phyloP scores from a whole-genome alignment of 2,329 filamentous ascomycete species.

The Grosmannia serpens region DNA sequence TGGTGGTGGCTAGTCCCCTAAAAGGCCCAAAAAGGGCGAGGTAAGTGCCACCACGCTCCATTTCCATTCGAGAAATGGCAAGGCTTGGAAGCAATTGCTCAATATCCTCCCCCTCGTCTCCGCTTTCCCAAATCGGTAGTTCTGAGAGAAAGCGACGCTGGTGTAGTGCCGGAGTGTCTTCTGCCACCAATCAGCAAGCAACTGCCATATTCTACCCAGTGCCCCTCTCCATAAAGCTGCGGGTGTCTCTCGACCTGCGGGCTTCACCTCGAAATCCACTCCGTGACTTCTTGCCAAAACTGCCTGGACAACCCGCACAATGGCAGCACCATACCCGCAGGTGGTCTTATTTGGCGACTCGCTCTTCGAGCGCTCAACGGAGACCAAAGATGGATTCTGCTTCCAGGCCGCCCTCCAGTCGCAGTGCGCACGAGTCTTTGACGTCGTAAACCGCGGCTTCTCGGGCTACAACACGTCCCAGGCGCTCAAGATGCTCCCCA shows the following conservation, averaged over 20 bases:
- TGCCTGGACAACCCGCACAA: not conserved
- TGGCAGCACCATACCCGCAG: slow-evolving; percentile 48
- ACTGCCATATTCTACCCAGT: not conserved
- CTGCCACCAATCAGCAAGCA: not conserved
- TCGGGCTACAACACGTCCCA: slow-evolving; percentile 77
- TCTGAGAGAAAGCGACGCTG: no score
- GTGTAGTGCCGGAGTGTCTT: not conserved
- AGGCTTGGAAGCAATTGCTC: not conserved
- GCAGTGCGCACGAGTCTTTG: slow-evolving; percentile 62
- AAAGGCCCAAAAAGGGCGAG: not conserved
- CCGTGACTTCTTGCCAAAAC: not conserved
- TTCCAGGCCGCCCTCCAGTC: slow-evolving; percentile 62
- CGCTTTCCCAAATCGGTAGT: no score
- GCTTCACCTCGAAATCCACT: not conserved
- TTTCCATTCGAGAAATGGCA: not conserved
- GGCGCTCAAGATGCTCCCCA: slow-evolving; percentile 54
- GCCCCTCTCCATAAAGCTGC: not conserved
- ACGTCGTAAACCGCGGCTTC: slow-evolving; percentile 81
- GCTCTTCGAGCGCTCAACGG: slow-evolving; percentile 60
- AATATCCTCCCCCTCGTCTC: no score
- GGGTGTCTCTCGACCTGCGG: not conserved
- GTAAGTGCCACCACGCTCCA: not conserved
- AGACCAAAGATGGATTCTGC: slow-evolving; percentile 55
- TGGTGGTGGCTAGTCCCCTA: no score
- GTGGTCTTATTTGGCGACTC: slow-evolving; percentile 85